Evolutionary conservation across 2,329 filamentous ascomycete species (phyloP), one percentile per base, ranked within the genome.

Genomic region (Diaporthe vexans): DNA sequence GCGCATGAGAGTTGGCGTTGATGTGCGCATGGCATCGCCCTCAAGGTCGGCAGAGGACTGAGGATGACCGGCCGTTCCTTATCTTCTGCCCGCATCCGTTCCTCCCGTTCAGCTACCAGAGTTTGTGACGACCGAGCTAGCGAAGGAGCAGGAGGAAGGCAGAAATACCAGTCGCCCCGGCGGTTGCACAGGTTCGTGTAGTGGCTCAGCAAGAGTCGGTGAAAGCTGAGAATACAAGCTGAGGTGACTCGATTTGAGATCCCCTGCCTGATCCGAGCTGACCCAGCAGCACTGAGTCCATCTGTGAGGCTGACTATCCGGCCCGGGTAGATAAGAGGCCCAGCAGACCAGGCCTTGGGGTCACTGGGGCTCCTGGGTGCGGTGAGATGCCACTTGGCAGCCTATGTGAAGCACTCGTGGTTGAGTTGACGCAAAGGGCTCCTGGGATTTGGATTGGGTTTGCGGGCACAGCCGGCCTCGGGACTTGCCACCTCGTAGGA

Each of bases 171-270:
- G 43, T 73, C 48, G 69, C 70, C 67, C 75, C 69, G 54, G 35
- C 65, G 75, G 75, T 76, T 40, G 75, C 51, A 76, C 75, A 71
- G 48, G 58, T 46, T 71, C 58, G 24, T 56, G 17, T 21, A 52
- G 71, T 72, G 73, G 73, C 75, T 75, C 73, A 71, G 71, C 67
- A 69, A 65, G 69, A 76, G 54, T 76, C 54, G 74, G 72, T 71
- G 65, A 67, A 59, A 52, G 73, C 65, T 73, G 73, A 75, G 29
- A 63, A 65, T 29, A 61, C 74, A 63, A 58, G 68, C 72, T 54
- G 69, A 63, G 69, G 73, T 73, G 73, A 73, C 75, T 76, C 71
- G 72, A 73, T 48, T 58, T 24, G 43, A 71, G 54, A 43, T 69
- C 29, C 35, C 56, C 68, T 72, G 48, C 29, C 68, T 54, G 63